Conservation (phyloP, 169 alveolate genomes). For the Eimeria maxima region DNA sequence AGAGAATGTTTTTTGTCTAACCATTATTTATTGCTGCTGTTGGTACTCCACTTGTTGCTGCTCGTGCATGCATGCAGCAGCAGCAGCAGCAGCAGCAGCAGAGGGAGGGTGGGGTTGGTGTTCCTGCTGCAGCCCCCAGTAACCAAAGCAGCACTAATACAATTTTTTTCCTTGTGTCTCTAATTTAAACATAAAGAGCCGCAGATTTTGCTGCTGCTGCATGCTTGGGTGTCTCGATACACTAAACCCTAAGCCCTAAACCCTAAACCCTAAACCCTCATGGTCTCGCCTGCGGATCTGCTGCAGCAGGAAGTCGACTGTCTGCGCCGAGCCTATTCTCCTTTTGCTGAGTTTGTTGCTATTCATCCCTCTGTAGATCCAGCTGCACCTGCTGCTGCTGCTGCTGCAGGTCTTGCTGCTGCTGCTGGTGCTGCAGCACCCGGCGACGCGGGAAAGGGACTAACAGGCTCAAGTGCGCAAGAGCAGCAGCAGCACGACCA, state of each 20-base stretch:
- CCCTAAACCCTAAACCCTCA: conserved; percentile 21
- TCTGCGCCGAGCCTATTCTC: conserved; percentile 30
- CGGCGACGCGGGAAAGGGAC: background rate
- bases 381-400: too few relatives aligned
- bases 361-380: background rate
- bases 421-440: background rate
- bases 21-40: too few relatives aligned
- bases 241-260: conserved; percentile 27
- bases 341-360: conserved; percentile 27
- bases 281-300: conserved; percentile 42
- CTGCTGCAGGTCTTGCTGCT: background rate
- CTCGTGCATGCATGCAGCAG: too few relatives aligned
- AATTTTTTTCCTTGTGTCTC: background rate
- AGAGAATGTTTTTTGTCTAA: too few relatives aligned
- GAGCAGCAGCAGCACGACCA: too few relatives aligned
- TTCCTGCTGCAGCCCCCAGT: background rate
- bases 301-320: conserved; percentile 62
- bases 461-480: background rate
- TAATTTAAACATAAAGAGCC: too few relatives aligned
- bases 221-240: background rate
- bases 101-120: conserved; percentile 15
- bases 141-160: background rate
- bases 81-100: too few relatives aligned
- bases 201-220: background rate
- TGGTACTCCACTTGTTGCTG: too few relatives aligned